Percentiles rank a stretch among this genome's conserved stretches.
phyloP scores from a whole-genome alignment of 1,139 yeast species.

The Blastobotrys arbuscula region DNA sequence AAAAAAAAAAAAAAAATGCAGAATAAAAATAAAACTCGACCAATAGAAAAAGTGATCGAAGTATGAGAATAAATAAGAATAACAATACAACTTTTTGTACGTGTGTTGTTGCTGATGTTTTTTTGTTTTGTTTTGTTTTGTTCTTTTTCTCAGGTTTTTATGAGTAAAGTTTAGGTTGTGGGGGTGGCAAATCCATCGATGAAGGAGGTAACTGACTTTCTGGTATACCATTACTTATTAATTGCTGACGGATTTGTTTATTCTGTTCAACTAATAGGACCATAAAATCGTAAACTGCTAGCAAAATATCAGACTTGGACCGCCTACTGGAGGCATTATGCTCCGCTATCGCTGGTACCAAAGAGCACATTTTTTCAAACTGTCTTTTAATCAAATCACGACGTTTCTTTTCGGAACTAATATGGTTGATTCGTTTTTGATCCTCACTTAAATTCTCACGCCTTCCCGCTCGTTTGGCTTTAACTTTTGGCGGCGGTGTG shows the following conservation, averaged over 20 bases:
- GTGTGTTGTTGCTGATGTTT: too few species aligned
- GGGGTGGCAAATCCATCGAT: conserved; percentile 5
- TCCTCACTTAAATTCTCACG: conserved; percentile 53
- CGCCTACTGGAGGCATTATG: conserved; percentile 42
- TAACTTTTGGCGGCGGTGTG: background rate
- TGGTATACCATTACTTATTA: conserved; percentile 9
- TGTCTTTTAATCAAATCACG: conserved; percentile 58
- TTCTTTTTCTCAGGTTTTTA: background rate
- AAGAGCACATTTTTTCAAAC: conserved; percentile 35
- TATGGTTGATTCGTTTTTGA: conserved; percentile 68
- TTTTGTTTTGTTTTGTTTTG: too few species aligned
- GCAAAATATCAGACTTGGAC: conserved; percentile 39
- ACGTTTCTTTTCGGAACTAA: conserved; percentile 69
- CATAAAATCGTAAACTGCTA: conserved; percentile 31
- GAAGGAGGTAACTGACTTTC: conserved; percentile 2
- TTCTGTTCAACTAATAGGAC: conserved; percentile 28
- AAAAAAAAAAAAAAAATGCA: too few species aligned
- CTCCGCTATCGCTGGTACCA: conserved; percentile 33
- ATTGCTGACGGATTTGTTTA: conserved; percentile 14
- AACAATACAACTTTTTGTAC: background rate
- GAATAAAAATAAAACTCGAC: background rate
- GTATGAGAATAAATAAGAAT: background rate
- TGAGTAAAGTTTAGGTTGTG: conserved; percentile 8
- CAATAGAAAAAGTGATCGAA: background rate
- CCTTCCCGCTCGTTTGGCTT: conserved; percentile 8